Base-by-base conservation (phyloP, 2,329 filamentous ascomycete species). In the Sclerotinia nivalis region DNA sequence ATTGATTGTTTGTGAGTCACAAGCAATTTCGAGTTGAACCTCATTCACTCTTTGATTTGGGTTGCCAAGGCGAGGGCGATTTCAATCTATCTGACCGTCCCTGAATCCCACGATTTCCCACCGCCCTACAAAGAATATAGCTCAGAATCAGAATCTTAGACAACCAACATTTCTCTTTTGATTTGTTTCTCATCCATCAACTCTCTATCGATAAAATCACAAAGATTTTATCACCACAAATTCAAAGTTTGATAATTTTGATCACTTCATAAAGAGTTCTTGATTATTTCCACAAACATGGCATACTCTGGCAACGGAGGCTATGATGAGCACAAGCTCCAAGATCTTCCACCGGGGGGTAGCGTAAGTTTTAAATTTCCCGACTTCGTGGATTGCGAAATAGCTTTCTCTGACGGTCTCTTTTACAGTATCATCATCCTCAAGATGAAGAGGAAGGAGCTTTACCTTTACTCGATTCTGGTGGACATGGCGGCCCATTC, bases 241-340 rank as follows among this genome's bases (percentile, higher is more conserved):
- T 22, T 49, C 45, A 18, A 22, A 20, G 20, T 37, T 40, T 20
- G 6, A 28, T 59, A 59, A 13, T 67, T 49, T 68, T 52, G 43
- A 68, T 47, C 43, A 60, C 54, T 52, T 9, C 9, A 31, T n/a
- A 45, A 43, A 54, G 56, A 54, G n/a, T 50, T 54, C 13, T 64
- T 37, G 66, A 64, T 34, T 45, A 22, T 52, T 69, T 62, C 25
- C 37, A 62, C 65, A 75, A 83, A 76, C 80, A 88, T 88, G 87
- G 89, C 89, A 77, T 91, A 91, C 81, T 86, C 87, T 81, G 86
- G 87, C 78, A 81, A 83, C 77, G 84, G 85, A 62, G 78, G 82
- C 69, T 90, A 88, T 74, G 83, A 87, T 69, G 85, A 87, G 75
- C 89, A 92, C 79, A 85, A 84, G 71, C 80, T 92, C 77, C 88